Conservation (phyloP, 75 land plant species). For the Adiantum capillusveneris region DNA sequence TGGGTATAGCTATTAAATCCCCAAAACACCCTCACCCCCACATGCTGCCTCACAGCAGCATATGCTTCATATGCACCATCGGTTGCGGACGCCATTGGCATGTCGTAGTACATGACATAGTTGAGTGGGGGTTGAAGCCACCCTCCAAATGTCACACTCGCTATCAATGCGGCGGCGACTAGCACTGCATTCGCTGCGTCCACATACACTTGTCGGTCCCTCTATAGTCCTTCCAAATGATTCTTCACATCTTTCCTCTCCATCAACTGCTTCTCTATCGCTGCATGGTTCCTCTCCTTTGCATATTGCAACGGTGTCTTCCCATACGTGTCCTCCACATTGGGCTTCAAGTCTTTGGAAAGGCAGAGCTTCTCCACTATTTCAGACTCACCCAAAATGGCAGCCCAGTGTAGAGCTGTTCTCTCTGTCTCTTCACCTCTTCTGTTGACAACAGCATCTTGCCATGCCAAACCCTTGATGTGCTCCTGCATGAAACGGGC, state of each 20-base stretch:
- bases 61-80: constrained; percentile 1
- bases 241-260: not conserved
- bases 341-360: not conserved
- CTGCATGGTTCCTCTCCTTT: not conserved
- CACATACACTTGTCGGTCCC: constrained; percentile 21
- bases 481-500: constrained; percentile 1
- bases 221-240: not conserved
- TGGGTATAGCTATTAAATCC: constrained; percentile 19
- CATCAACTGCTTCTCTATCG: not conserved
- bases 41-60: not conserved
- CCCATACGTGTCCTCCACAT: not conserved
- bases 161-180: constrained; percentile 20
- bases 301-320: constrained; percentile 1
- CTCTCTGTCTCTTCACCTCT: not conserved
- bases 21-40: constrained; percentile 12
- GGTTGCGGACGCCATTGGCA: not conserved
- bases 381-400: not conserved
- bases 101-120: constrained; percentile 3
- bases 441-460: not conserved
- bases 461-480: not conserved
- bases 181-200: constrained; percentile 17
- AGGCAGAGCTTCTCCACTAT: constrained; percentile 2
- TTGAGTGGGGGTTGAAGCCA: constrained; percentile 13
- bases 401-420: constrained; percentile 10
- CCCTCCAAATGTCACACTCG: constrained; percentile 11